Base-by-base conservation (phyloP, 2,329 filamentous ascomycete species). In the Neopestalotiopsis sp. region DNA sequence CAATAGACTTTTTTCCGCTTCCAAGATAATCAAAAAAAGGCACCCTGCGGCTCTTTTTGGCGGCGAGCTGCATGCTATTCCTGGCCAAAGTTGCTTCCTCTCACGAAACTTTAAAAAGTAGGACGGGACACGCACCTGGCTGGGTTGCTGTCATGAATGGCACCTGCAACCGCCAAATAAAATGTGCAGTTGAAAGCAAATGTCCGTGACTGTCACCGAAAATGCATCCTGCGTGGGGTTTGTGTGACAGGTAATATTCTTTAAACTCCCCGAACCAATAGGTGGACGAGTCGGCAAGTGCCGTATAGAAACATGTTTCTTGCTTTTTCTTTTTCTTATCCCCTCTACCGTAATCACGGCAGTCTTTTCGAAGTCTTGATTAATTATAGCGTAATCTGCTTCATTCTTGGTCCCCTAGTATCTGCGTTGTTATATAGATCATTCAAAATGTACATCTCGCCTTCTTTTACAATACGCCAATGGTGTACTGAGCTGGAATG, bases 401-500 rank as follows among this genome's bases (percentile, higher is more conserved):
- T 38, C 24, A 10, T 38, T 38, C 10, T 38, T 38, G 34, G 10
- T 38, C 5, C 34, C 34, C 3, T 38, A 7, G 34, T 38, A 38
- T 38, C 34, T 38, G 24, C 24, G 24, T 28, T 28, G 3, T 28
- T 10, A 38, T 38, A 38, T 38, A 4, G 38, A n/a, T 28, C 9
- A 57, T 59, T 4, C 1, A 30, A 30, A 28, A 2, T 9, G 3
- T 38, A 28, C 24, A 28, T 28, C 24, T 28, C 24, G 34, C 34
- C 34, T 38, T 10, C 6, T 38, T 56, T 49, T 69, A 70, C 67
- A 83, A 71, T 61, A 79, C 78, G 2, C 86, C 87, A 20, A 87
- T 28, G 1, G 86, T 83, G 79, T 89, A 89, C 30, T 70, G 81
- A 4, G 67, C 70, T 2, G 82, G 78, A 34, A 87, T 81, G 71